phyloP scores from a whole-genome alignment of 768 basidiomycete species.

The Paxillus ammoniavirescens region DNA sequence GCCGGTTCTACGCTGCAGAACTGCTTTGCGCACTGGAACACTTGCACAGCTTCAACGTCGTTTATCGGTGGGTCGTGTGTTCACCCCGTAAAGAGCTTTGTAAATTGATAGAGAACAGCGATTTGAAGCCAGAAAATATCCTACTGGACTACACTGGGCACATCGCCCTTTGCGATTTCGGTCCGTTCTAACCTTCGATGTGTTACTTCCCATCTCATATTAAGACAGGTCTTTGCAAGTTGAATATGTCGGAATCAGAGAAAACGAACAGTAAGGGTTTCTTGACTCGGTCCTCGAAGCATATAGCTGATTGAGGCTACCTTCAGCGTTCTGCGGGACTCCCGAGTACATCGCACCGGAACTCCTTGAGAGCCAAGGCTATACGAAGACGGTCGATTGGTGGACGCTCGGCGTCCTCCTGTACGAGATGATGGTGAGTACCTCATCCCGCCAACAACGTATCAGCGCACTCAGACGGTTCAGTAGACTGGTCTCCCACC shows the following conservation, averaged over 20 bases:
- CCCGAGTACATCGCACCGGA: constrained; percentile 99
- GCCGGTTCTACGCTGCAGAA: constrained; percentile 98
- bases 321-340: constrained; percentile 91
- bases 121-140: constrained; percentile 98
- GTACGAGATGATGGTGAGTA: constrained; percentile 89
- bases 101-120: constrained; percentile 42
- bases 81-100: background rate
- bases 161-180: constrained; percentile 97
- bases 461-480: constrained; percentile 6
- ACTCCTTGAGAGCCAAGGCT: constrained; percentile 92
- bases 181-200: constrained; percentile 31
- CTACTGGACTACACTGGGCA: constrained; percentile 96
- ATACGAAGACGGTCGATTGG: constrained; percentile 99
- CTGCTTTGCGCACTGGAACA: constrained; percentile 93
- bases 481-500: constrained; percentile 89
- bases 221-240: constrained; percentile 72
- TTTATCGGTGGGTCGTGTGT: constrained; percentile 72
- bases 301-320: constrained; percentile 6
- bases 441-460: background rate
- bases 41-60: constrained; percentile 95
- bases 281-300: background rate
- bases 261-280: constrained; percentile 85
- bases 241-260: constrained; percentile 97
- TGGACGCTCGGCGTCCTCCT: constrained; percentile 96
- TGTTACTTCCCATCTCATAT: constrained; percentile 3